Evolutionary conservation across 768 basidiomycete genomes (phyloP), one percentile per base, ranked within the genome.

Genomic region (Tephrocybe sp.): DNA sequence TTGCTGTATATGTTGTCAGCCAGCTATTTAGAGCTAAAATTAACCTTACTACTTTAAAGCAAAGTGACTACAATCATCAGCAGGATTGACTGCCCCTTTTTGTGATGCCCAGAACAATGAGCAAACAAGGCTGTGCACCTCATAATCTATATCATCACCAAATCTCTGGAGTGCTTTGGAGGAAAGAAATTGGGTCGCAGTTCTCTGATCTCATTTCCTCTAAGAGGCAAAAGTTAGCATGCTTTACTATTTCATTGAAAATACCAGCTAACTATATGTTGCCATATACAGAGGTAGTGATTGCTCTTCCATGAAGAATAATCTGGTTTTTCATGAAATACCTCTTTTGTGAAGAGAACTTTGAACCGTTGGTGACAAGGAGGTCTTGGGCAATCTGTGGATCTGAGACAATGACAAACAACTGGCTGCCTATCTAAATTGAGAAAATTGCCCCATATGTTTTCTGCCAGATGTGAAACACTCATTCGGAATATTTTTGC

Each of bases 131-230:
- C 70, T 67, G 15, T 61, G 58, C 17, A 72, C 66, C 57, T 77
- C 74, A 39, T 66, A 70, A 41, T 74, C 74, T 8, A 77, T 62
- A 0, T 66, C 61, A 14, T 59, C 15, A 3, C 62, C 60, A 48
- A 73, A 75, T 4, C 58, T 57, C 10, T 69, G 62, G 9, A 77
- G 64, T 1, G 74, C 69, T 4, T 63, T 61, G 15, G 61, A 57
- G 12, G 63, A 64, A 18, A 78, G 63, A 25, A 67, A 56, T 18
- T 53, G 56, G 6, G 53, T 62, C 1, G 73, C 71, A 33, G 77
- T 66, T 11, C 66, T 65, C 20, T 74, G 71, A 45, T 78, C 73
- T 34, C 71, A 67, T 48, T 71, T 62, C 76, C 75, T 58, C 25
- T 3, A n/a, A n/a, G n/a, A n/a, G n/a, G n/a, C 4, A 39, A 18